Percentiles rank a stretch among this genome's conserved stretches.
Evolutionary conservation across 345 rosid species (phyloP).

Genomic region (Sapria himalayana): DNA sequence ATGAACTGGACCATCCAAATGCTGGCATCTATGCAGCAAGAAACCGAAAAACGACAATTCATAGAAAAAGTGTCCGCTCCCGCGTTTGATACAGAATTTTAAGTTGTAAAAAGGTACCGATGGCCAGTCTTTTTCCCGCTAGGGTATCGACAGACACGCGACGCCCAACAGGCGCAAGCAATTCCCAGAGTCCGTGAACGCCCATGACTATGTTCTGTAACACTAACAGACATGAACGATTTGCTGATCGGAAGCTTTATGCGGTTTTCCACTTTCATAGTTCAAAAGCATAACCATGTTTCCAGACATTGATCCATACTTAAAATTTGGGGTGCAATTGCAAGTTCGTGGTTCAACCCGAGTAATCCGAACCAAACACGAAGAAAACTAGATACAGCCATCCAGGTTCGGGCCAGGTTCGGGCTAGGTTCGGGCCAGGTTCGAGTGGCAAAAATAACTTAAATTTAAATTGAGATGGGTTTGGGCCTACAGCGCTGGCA

Average conservation of each 20-base stretch:
- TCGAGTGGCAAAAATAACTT: no score
- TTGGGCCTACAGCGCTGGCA: no score
- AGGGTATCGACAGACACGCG: constrained; percentile 93
- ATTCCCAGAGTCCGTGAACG: constrained; percentile 71
- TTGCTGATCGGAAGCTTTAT: background rate
- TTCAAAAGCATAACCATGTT: no score
- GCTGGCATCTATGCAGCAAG: constrained; percentile 45
- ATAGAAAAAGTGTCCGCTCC: background rate
- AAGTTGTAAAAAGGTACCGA: constrained; percentile 25
- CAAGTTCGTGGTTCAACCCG: background rate
- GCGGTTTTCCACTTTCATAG: no score
- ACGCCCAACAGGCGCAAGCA: constrained; percentile 77
- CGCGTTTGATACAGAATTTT: no score
- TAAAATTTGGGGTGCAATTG: background rate
- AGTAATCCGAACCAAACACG: constrained; percentile 5
- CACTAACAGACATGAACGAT: background rate
- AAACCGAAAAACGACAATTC: background rate
- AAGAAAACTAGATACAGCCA: no score
- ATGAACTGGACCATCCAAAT: constrained; percentile 96
- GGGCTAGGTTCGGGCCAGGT: no score
- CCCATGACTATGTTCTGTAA: constrained; percentile 21
- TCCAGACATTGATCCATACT: constrained; percentile 3
- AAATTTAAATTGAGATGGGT: no score
- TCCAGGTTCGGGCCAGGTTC: no score
- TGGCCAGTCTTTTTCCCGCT: constrained; percentile 64